Percentiles rank a stretch among this genome's conserved stretches.
Conservation (phyloP, 1,284 basidiomycete species). For the Trichosporon coremiiforme region DNA sequence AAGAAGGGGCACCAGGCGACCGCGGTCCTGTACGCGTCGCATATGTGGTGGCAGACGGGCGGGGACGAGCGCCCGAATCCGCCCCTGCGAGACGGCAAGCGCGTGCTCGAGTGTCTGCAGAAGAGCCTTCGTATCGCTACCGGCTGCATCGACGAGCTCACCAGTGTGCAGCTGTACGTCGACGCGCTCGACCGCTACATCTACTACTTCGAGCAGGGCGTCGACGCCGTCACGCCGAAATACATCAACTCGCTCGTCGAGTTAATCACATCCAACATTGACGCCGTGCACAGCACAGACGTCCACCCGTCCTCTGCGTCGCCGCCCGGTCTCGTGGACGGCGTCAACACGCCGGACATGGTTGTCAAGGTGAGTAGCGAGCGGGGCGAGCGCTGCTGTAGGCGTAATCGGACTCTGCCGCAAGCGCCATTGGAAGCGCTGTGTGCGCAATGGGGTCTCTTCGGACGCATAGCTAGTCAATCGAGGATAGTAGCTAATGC, state of each 20-base stretch:
- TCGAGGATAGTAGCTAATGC: background rate
- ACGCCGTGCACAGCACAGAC: constrained; percentile 78
- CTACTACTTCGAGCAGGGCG: constrained; percentile 89
- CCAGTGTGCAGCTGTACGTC: constrained; percentile 88
- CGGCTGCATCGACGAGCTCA: constrained; percentile 89
- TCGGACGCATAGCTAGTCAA: too few species aligned
- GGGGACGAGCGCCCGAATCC: constrained; percentile 52
- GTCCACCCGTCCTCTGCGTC: constrained; percentile 79
- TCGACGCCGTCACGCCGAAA: constrained; percentile 86
- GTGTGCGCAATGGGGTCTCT: too few species aligned
- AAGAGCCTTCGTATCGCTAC: constrained; percentile 91
- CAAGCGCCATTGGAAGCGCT: too few species aligned
- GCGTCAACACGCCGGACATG: constrained; percentile 86
- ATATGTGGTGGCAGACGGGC: constrained; percentile 92
- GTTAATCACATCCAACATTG: constrained; percentile 85
- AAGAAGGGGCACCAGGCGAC: constrained; percentile 96
- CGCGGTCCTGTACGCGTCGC: constrained; percentile 89
- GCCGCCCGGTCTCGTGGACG: constrained; percentile 81
- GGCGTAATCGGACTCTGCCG: too few species aligned
- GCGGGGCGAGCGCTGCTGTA: background rate
- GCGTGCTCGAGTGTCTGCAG: constrained; percentile 90
- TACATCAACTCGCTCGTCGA: constrained; percentile 93
- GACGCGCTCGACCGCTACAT: constrained; percentile 89
- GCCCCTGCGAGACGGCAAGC: constrained; percentile 88
- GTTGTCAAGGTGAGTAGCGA: constrained; percentile 60